A percentile compares a stretch with the other conserved stretches of the same genome.
Evolutionary conservation across 2,329 filamentous ascomycete genomes (phyloP).

Genomic region (Emergomyces orientalis): DNA sequence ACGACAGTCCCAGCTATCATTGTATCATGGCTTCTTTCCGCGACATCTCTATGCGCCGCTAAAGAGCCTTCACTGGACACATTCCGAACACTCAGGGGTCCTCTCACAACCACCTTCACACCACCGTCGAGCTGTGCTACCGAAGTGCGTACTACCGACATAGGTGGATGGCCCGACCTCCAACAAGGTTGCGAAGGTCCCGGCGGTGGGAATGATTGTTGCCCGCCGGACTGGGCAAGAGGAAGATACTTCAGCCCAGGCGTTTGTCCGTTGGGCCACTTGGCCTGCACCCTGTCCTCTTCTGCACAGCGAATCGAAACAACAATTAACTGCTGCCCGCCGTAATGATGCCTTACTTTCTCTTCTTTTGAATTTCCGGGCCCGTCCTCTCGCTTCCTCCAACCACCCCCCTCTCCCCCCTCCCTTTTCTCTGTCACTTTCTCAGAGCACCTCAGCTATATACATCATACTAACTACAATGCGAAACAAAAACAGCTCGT

Average conservation of each 20-base stretch:
- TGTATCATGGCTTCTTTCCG: neutral
- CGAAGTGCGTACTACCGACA: neutral
- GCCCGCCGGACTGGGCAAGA: neutral
- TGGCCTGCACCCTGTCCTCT: neutral
- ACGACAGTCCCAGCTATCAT: neutral
- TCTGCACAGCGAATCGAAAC: neutral
- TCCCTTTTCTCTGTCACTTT: no score
- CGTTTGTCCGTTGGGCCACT: neutral
- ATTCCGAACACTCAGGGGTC: neutral
- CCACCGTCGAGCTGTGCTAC: neutral
- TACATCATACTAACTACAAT: neutral
- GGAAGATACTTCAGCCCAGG: neutral
- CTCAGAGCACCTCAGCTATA: neutral
- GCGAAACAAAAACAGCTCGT: neutral
- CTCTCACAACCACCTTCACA: constrained; percentile 2
- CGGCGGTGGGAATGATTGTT: neutral
- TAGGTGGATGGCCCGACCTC: neutral
- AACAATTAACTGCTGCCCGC: neutral
- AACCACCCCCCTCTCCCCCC: no score
- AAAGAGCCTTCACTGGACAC: neutral
- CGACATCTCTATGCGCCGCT: neutral
- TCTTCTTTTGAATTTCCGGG: neutral
- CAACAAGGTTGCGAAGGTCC: neutral
- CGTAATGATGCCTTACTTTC: neutral
- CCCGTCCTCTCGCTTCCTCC: neutral